Percentiles rank a stretch among this genome's conserved stretches.
Conservation (phyloP, 1,284 basidiomycete species). For the Rhodotorula sp. region DNA sequence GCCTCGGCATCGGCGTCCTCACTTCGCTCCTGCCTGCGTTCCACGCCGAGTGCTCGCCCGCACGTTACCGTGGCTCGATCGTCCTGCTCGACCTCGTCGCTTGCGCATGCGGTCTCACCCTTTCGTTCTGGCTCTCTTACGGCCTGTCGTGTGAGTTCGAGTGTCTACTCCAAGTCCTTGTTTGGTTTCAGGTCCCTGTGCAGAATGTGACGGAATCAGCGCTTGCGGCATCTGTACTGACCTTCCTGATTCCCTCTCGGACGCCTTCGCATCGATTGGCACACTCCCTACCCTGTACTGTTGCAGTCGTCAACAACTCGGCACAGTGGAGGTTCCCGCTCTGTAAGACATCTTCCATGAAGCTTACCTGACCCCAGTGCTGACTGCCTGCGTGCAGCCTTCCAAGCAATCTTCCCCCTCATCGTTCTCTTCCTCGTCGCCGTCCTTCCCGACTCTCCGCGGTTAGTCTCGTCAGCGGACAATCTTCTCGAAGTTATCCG, state of each 20-base stretch:
- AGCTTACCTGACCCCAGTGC: too few species aligned
- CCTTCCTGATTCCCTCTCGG: background rate
- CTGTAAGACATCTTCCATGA: too few species aligned
- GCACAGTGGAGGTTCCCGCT: conserved; percentile 14
- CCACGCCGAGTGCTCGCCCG: conserved; percentile 15
- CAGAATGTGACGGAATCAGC: too few species aligned
- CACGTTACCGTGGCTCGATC: conserved; percentile 2
- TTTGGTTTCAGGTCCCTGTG: too few species aligned
- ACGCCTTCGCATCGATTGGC: background rate
- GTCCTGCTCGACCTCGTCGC: conserved; percentile 10
- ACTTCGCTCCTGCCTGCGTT: conserved; percentile 10
- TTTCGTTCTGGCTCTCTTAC: conserved; percentile 8
- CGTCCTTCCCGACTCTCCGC: conserved; percentile 13
- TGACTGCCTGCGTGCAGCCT: background rate
- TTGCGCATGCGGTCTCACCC: conserved; percentile 10
- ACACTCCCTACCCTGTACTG: too few species aligned
- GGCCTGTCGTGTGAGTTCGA: too few species aligned
- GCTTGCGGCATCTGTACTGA: background rate
- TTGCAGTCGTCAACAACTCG: background rate
- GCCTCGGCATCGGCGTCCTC: conserved; percentile 7
- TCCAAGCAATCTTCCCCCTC: conserved; percentile 9
- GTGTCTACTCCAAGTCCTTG: too few species aligned
- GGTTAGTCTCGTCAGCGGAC: background rate
- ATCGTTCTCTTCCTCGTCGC: conserved; percentile 13
- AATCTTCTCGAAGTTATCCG: too few species aligned